A percentile compares a stretch with the other conserved stretches of the same genome.
Evolutionary conservation across 1,284 basidiomycete species (phyloP).

Genomic region (Leccinum subrobustum): DNA sequence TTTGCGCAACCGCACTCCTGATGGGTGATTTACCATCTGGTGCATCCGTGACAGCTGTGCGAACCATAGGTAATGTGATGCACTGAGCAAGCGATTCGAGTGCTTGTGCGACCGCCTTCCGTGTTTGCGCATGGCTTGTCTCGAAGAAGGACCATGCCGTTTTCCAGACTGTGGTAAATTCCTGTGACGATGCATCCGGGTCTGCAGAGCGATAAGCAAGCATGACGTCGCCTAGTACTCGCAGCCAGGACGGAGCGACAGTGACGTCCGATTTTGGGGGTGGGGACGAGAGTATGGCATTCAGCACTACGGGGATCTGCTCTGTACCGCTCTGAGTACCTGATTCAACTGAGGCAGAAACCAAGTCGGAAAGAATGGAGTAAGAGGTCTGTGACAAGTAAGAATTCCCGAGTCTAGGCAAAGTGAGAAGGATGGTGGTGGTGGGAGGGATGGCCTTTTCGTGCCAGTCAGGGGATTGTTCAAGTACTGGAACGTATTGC

Average conservation of each 20-base stretch:
- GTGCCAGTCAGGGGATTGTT: constrained; percentile 9
- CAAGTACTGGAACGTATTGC: constrained; percentile 24
- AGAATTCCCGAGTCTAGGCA: constrained; percentile 81
- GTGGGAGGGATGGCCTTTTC: constrained; percentile 68
- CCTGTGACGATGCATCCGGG: constrained; percentile 45
- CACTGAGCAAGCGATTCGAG: constrained; percentile 67
- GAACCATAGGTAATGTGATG: constrained; percentile 63
- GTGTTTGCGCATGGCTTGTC: constrained; percentile 50
- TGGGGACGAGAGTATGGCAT: constrained; percentile 71
- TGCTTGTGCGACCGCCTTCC: constrained; percentile 64
- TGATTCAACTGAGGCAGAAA: constrained; percentile 46
- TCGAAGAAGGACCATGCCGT: constrained; percentile 75
- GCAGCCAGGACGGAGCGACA: constrained; percentile 71
- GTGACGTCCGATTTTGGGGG: constrained; percentile 65
- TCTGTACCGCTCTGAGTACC: constrained; percentile 46
- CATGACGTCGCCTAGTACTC: constrained; percentile 69
- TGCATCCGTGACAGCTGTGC: constrained; percentile 47
- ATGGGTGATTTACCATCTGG: constrained; percentile 50
- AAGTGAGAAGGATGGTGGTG: constrained; percentile 66
- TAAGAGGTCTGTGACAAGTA: constrained; percentile 86
- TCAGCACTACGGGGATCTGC: constrained; percentile 69
- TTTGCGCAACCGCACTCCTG: constrained; percentile 59
- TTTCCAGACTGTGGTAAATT: constrained; percentile 74
- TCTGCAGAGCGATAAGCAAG: constrained; percentile 55
- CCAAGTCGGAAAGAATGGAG: constrained; percentile 75